phyloP scores from a whole-genome alignment of 2,329 filamentous ascomycete genomes.

The Lecanoromycetidae sp. region DNA sequence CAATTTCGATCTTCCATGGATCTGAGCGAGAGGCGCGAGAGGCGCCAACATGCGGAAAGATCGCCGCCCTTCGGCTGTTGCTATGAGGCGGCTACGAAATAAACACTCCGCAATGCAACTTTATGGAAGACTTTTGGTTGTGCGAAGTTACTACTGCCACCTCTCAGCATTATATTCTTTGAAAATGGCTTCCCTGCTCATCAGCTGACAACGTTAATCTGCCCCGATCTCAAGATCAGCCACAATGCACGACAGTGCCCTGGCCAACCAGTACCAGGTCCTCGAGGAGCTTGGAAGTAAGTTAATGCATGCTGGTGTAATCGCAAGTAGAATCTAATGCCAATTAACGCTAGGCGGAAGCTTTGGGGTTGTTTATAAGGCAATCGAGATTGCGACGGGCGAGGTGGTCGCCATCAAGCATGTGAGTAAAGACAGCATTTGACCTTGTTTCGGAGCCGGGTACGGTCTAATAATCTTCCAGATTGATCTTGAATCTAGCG shows the following conservation, averaged over 20 bases:
- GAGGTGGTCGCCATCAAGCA: slow-evolving; percentile 96
- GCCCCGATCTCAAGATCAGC: no score
- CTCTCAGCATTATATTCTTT: no score
- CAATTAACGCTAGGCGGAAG: slow-evolving; percentile 56
- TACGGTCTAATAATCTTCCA: slow-evolving; percentile 29
- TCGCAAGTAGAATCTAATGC: slow-evolving; percentile 2
- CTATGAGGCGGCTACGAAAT: no score
- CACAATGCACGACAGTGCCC: slow-evolving; percentile 7
- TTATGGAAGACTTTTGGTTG: no score
- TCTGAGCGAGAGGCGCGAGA: no score
- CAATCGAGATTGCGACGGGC: slow-evolving; percentile 78
- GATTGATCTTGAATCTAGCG: slow-evolving; percentile 98
- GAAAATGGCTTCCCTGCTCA: no score
- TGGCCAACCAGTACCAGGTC: slow-evolving; percentile 56
- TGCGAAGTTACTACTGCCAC: no score
- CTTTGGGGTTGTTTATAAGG: slow-evolving; percentile 95
- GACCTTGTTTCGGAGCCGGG: background rate
- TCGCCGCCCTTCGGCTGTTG: no score
- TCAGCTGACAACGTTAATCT: no score
- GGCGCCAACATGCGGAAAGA: no score
- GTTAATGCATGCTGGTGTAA: slow-evolving; percentile 29
- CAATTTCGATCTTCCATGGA: no score
- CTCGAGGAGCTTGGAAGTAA: slow-evolving; percentile 90
- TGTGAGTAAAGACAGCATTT: slow-evolving; percentile 43
- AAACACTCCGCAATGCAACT: no score